A percentile compares a stretch with the other conserved stretches of the same genome.
phyloP scores from a whole-genome alignment of 1,284 basidiomycete species.

The Bondarzewia mesenterica region DNA sequence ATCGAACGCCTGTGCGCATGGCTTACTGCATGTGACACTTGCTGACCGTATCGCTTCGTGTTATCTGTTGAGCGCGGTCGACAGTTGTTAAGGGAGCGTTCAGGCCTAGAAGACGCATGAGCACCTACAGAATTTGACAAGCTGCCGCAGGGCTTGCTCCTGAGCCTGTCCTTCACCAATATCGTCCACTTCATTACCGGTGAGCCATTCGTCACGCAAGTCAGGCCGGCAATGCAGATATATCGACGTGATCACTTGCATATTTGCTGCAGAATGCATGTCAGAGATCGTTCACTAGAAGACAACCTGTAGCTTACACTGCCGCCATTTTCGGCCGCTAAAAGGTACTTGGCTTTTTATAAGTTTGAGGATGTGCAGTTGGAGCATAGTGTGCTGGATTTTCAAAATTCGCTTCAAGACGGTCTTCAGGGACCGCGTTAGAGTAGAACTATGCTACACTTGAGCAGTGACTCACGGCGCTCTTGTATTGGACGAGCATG shows the following conservation, averaged over 20 bases:
- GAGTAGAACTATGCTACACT: not conserved
- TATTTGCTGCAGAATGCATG: constrained; percentile 65
- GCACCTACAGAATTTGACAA: constrained; percentile 87
- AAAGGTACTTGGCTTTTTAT: constrained; percentile 99
- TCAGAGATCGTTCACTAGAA: constrained; percentile 1
- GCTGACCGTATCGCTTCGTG: constrained; percentile 71
- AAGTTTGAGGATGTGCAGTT: constrained; percentile 94
- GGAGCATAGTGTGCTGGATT: constrained; percentile 90
- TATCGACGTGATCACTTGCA: constrained; percentile 99
- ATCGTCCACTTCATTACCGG: constrained; percentile 88
- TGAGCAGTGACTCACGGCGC: constrained; percentile 72
- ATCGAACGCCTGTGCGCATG: constrained; percentile 64
- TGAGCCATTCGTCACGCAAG: constrained; percentile 95
- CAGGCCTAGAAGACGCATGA: not conserved
- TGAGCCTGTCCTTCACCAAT: constrained; percentile 87
- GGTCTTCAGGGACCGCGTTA: constrained; percentile 42
- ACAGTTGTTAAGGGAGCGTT: not conserved
- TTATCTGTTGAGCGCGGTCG: constrained; percentile 54
- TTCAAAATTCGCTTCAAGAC: constrained; percentile 92
- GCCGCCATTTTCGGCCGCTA: constrained; percentile 96
- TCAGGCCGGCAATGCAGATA: constrained; percentile 97
- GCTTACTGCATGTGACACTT: constrained; percentile 42
- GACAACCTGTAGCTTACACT: constrained; percentile 52
- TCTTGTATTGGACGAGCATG: constrained; percentile 98
- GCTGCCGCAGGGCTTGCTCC: constrained; percentile 90